Base-by-base conservation (phyloP, 2,329 filamentous ascomycete genomes). In the Paecilomyces fulvus region DNA sequence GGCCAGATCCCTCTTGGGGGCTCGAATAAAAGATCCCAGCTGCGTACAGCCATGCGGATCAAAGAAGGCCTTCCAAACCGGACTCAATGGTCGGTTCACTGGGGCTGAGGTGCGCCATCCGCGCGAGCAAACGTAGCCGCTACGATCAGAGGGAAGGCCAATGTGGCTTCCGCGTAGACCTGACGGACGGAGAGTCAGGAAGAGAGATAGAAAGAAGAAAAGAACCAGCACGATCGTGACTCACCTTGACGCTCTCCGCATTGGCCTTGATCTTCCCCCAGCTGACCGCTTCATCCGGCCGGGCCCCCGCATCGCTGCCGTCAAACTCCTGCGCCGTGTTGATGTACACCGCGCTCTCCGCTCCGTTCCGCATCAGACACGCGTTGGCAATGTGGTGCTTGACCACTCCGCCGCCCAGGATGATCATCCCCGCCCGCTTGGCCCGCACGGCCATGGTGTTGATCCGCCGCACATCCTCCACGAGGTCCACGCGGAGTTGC, bases 311-410 rank as follows among this genome's bases (percentile, higher is more conserved):
- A 75, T 99, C 94, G 65, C 91, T 96, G 2, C 94, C 94, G 70
- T 99, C 94, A 70, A 96, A 99, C 71, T 99, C 94, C 71, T 96
- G 91, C 0, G 85, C 94, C 1, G 94, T 99, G 74, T 99, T 99
- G 73, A 99, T 90, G 71, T 96, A 99, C 1, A 99, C 94, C 1
- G 94, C 94, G 60, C 89, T 92, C 73, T 99, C 94, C 14, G 94
- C 94, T 1, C 94, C 94, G 67, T 99, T 99, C 52, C 94, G 85
- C 94, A 99, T 97, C 65, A 99, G 73, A 65, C 91, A 96, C 2
- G 94, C 94, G 71, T 99, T 99, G 53, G 94, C 92, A 69, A 99
- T 97, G 72, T 99, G 94, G 68, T 99, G 94, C 77, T 99, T 99
- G 66, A 99, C 83, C n/a, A 99, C 78, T 0, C 94, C 94, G 6